Conservation (phyloP, 345 rosid genomes). For the Triadica sebifera region DNA sequence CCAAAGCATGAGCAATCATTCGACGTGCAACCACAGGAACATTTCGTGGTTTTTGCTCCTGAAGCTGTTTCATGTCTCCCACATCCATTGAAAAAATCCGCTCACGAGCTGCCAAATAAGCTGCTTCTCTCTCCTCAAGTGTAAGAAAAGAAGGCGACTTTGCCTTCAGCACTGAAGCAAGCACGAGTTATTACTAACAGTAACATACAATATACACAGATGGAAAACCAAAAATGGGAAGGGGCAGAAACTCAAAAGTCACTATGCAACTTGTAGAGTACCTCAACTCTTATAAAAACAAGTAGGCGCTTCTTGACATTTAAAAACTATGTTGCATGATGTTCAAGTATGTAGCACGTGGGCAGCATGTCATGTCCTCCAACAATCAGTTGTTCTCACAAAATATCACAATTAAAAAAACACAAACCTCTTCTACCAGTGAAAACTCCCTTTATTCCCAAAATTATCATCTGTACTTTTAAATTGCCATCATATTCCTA, state of each 20-base stretch:
- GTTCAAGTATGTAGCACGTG: neutral
- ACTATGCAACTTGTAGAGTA: neutral
- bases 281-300: neutral
- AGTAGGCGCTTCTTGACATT: neutral
- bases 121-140: constrained; percentile 58
- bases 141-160: constrained; percentile 35
- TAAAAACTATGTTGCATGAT: neutral
- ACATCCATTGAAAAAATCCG: constrained; percentile 51
- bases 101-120: constrained; percentile 63
- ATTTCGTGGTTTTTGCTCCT: constrained; percentile 39
- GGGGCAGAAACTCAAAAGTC: neutral
- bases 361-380: neutral
- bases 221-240: neutral
- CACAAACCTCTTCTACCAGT: neutral
- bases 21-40: constrained; percentile 62
- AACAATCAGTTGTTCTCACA: neutral
- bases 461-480: neutral
- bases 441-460: neutral
- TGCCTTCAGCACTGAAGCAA: constrained; percentile 35
- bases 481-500: neutral
- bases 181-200: neutral
- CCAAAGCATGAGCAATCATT: constrained; percentile 80
- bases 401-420: neutral
- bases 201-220: neutral
- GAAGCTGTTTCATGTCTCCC: constrained; percentile 35